A percentile compares a stretch with the other conserved stretches of the same genome.
Evolutionary conservation across 208 protist species (phyloP).

Genomic region (Crithidia acanthocephali): DNA sequence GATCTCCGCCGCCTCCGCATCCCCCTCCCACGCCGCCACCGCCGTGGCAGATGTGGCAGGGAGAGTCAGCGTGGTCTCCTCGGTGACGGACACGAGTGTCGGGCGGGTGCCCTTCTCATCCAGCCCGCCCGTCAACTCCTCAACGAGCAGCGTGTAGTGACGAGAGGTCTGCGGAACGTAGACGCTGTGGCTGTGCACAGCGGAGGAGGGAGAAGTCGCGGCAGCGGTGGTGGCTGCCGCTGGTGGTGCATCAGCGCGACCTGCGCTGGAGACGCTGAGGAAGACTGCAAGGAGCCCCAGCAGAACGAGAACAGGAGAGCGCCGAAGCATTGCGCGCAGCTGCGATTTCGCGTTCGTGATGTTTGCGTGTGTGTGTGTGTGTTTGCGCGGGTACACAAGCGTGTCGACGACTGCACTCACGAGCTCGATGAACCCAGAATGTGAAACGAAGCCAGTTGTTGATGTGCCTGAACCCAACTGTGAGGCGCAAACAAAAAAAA

Average conservation of each 20-base stretch:
- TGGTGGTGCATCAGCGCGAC: background rate
- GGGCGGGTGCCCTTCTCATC: constrained; percentile 37
- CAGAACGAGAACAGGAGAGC: background rate
- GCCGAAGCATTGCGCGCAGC: too few species aligned
- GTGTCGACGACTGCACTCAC: too few species aligned
- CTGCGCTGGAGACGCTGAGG: too few species aligned
- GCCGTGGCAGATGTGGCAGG: constrained; percentile 8
- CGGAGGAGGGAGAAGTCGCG: too few species aligned
- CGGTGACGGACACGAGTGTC: constrained; percentile 61
- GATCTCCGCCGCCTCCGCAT: constrained; percentile 17
- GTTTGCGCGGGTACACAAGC: too few species aligned
- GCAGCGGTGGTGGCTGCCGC: background rate
- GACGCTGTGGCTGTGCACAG: background rate
- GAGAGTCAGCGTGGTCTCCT: constrained; percentile 38
- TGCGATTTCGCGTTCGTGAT: background rate
- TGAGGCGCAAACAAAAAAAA: too few species aligned
- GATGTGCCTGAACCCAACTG: too few species aligned
- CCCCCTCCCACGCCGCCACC: constrained; percentile 24
- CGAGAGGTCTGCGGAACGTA: constrained; percentile 34
- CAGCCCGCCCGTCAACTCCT: constrained; percentile 46
- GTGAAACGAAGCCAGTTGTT: too few species aligned
- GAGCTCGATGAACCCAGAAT: too few species aligned
- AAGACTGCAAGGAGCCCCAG: background rate
- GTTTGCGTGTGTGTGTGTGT: background rate
- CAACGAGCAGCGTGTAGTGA: constrained; percentile 49